Evolutionary conservation across 257 asterid genomes (phyloP), one percentile per base, ranked within the genome.

Genomic region (Przewalskia tangutica): DNA sequence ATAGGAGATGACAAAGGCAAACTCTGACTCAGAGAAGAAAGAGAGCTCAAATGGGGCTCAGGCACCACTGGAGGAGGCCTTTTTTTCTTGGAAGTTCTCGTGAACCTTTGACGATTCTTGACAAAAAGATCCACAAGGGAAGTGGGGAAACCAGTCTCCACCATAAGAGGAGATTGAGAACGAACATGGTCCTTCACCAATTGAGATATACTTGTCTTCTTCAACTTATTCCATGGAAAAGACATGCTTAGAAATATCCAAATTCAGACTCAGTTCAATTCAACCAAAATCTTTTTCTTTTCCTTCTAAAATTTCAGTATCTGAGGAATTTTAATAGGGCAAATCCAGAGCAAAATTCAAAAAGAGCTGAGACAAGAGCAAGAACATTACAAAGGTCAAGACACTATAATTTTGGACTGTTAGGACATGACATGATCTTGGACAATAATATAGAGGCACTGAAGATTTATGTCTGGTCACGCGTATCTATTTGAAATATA

Each of bases 81-180:
- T 83, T 82, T 93, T 81, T 76, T 89, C 86, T 88, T 89, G 58
- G 89, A 82, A 0, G 86, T 48, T 48, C 79, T 89, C 75, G 80
- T 92, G 85, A 91, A 82, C 59, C 90, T 93, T 17, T 88, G 93
- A 10, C 88, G 92, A 71, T 95, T 90, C 81, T 92, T 95, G 63
- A 95, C 90, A 84, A 92, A 89, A 8, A 93, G 91, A 88, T 95
- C 97, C 58, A 95, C 85, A 36, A 95, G 88, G 36, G 97, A 93
- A 7, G 98, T 89, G 0, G 98, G 97, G 79, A 95, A 95, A 4
- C 97, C 95, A 18, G 98, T 92, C 50, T 90, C 93, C 54, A 95
- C 97, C 48, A 91, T 90, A 18, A 93, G 91, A 16, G 94, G 89
- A 13, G 93, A 85, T 17, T 92, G 91, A 81, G 85, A 93, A 71